phyloP scores from a whole-genome alignment of 495 filamentous ascomycete species.

The Geoglossum glabrum region DNA sequence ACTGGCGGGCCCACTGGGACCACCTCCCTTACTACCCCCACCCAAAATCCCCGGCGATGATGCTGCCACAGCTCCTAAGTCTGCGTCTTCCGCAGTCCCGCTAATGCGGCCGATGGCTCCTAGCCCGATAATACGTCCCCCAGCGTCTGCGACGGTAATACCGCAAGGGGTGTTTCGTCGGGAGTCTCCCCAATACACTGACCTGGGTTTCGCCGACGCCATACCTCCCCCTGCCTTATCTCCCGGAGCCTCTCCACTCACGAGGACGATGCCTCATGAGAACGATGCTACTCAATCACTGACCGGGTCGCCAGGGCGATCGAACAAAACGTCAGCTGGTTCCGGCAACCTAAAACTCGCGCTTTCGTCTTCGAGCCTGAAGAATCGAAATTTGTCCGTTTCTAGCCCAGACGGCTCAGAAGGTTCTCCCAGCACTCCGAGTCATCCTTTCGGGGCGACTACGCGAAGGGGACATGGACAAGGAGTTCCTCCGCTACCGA shows the following conservation, averaged over 20 bases:
- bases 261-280: not conserved
- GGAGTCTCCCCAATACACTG: not conserved
- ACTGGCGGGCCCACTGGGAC: not conserved
- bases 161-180: conserved; percentile 3
- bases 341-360: conserved; percentile 45
- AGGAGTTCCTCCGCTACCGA: conserved; percentile 44
- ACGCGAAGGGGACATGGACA: conserved; percentile 25
- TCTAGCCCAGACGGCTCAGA: conserved; percentile 49
- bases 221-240: not conserved
- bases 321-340: not conserved
- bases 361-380: conserved; percentile 59
- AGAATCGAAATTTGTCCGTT: conserved; percentile 53
- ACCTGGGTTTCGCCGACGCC: not conserved
- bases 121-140: conserved; percentile 8
- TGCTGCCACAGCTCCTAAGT: not conserved
- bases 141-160: conserved; percentile 6
- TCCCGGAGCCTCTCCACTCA: not conserved
- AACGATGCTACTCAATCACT: not conserved
- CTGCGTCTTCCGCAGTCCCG: not conserved
- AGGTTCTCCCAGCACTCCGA: conserved; percentile 53
- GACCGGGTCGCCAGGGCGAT: not conserved
- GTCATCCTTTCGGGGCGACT: conserved; percentile 30
- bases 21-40: not conserved
- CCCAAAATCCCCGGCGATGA: not conserved
- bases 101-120: not conserved